Evolutionary conservation across 2,329 filamentous ascomycete species (phyloP).

Genomic region (Sporothrix euskadiensis): DNA sequence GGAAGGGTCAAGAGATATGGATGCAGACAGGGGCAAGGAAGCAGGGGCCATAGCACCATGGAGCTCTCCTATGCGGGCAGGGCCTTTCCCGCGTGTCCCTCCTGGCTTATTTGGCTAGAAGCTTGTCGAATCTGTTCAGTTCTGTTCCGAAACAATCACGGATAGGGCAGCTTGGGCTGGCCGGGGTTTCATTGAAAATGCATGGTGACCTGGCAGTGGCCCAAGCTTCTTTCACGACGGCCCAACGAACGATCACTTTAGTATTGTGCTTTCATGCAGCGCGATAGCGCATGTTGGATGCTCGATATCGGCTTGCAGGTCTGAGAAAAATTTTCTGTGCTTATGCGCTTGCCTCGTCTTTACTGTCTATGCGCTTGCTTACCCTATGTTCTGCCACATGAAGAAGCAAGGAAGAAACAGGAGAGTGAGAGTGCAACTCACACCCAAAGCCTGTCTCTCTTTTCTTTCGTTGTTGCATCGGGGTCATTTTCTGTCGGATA

Average conservation of each 20-base stretch:
- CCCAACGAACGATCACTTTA: constrained; percentile 16
- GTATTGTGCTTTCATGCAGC: constrained; percentile 10
- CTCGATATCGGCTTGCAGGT: constrained; percentile 11
- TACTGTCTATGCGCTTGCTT: neutral
- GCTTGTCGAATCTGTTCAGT: neutral
- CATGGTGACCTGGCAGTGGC: constrained; percentile 25
- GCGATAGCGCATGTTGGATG: constrained; percentile 18
- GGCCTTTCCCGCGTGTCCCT: neutral
- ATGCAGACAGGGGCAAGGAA: neutral
- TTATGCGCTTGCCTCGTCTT: neutral
- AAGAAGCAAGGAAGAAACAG: constrained; percentile 7
- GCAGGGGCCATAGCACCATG: neutral
- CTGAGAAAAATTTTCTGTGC: neutral
- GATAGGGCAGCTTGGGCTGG: constrained; percentile 11
- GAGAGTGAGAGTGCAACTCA: neutral
- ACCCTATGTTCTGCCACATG: neutral
- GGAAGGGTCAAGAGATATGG: neutral
- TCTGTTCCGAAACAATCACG: neutral
- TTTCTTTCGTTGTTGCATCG: neutral
- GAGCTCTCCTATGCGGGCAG: neutral
- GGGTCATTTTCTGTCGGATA: neutral
- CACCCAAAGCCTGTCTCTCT: neutral
- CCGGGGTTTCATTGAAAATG: constrained; percentile 11
- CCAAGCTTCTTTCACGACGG: constrained; percentile 20
- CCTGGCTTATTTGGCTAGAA: neutral